Base-by-base conservation (phyloP, 2,329 filamentous ascomycete genomes). In the Sphaceloma murrayae region DNA sequence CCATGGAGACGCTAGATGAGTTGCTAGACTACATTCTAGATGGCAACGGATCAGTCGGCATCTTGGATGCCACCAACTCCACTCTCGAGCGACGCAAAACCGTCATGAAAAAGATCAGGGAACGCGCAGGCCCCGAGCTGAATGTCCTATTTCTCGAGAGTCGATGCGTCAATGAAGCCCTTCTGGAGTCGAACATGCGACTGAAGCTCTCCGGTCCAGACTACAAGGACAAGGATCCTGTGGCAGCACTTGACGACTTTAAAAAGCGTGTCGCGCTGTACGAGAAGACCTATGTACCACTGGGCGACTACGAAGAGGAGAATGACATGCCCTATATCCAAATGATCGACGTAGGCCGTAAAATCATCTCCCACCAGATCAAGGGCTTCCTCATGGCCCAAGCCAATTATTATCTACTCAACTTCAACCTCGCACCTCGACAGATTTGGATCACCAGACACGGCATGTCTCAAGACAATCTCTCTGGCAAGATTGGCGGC, bases 371-470 rank as follows among this genome's bases (percentile, higher is more conserved):
- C 34, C 84, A 94, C 60, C 84, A 91, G 50, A 79, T 95, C 49
- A 82, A 82, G 53, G 91, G 91, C 4, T 98, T 98, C 62, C 72
- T 98, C 38, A 87, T 87, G 46, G 85, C 84, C 29, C 85, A 91
- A 50, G 91, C 94, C 45, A 87, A 91, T 46, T 94, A 88, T 52
- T 98, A 96, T 57, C 73, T 98, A 7, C 82, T 91, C 34, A 96
- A 94, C 54, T 98, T 98, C 72, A 96, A 98, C 56, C 74, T 98
- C 11, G 85, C 89, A 0, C 88, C 91, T 1, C 76, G 91, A 45
- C 89, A 95, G 62, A 96, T 98, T 49, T 98, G 91, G 91, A 93
- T 98, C 58, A 96, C 91, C 1, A 74, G 91, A 40, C 91, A 96
- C 58, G 91, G 91, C 31, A 85, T 95, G 63, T 95, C 87, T 46